A percentile compares a stretch with the other conserved stretches of the same genome.
Evolutionary conservation across 345 rosid genomes (phyloP).

Genomic region (Pugionium cornutum): DNA sequence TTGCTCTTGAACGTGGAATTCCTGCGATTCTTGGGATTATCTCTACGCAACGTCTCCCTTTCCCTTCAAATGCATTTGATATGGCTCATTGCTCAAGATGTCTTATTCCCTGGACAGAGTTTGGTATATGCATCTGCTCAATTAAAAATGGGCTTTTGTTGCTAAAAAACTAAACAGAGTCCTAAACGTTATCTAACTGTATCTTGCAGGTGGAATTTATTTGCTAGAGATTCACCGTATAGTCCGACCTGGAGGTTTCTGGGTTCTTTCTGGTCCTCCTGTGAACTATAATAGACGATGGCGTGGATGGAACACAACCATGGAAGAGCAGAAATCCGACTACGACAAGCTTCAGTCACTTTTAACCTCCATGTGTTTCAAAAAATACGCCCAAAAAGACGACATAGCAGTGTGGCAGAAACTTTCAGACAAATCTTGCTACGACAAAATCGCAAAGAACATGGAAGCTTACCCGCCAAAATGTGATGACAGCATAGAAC

Average conservation of each 20-base stretch:
- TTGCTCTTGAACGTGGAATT: constrained; percentile 96
- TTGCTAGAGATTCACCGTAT: constrained; percentile 88
- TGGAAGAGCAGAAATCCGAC: constrained; percentile 83
- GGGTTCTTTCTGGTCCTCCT: constrained; percentile 98
- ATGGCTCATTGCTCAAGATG: constrained; percentile 99
- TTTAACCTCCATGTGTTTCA: constrained; percentile 89
- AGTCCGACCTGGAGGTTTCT: constrained; percentile 97
- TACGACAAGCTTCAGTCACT: constrained; percentile 76
- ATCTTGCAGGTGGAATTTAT: constrained; percentile 85
- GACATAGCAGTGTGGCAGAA: constrained; percentile 98
- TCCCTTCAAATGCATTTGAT: constrained; percentile 91
- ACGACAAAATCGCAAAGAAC: constrained; percentile 53
- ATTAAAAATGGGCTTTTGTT: too few relatives aligned
- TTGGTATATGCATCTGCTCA: constrained; percentile 56
- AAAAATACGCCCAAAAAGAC: constrained; percentile 70
- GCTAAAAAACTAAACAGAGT: background rate
- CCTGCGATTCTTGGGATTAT: constrained; percentile 98
- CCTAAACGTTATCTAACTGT: background rate
- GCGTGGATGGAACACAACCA: constrained; percentile 98
- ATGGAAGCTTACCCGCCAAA: constrained; percentile 79
- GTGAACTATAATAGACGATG: constrained; percentile 82
- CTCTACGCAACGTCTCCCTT: constrained; percentile 94
- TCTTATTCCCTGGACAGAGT: constrained; percentile 99
- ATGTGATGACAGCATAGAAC: constrained; percentile 93
- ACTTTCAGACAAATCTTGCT: constrained; percentile 69